Base-by-base conservation (phyloP, 176 grass and related monocot species). In the Oryza longistaminata region DNA sequence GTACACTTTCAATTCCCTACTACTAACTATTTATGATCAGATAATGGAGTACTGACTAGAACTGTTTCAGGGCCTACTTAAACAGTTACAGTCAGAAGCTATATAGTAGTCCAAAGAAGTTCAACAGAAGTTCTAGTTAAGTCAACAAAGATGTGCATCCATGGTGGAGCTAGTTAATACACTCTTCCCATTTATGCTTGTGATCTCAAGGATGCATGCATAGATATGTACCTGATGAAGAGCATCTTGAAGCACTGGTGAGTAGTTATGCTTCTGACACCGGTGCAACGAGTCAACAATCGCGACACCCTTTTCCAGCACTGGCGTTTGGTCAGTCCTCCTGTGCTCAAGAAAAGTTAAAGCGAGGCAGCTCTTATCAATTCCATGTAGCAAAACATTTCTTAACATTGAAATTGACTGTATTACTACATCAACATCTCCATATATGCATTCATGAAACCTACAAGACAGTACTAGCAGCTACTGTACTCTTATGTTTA, bases 171-270 rank as follows among this genome's bases (percentile, higher is more conserved):
- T 25, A 71, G 71, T 79, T 25, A 71, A 60, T 58, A 72, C 66
- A 3, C 24, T 5, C 27, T 64, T 80, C 75, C 75, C 46, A 68
- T 87, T 87, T 74, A 34, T 55, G 31, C 46, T 25, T 60, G 70
- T 83, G 81, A 83, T 77, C 74, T 83, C 73, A 62, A 58, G 7
- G 3, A 40, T 35, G 31, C 58, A 5, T 58, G 42, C 11, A 44
- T 60, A 34, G 26, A 8, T 43, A 39, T 60, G 80, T 87, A 91
- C 89, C 89, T 91, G 89, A 58, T 91, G 89, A 58, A 21, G 53
- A 60, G 85, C 25, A 80, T 76, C 85, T 84, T 84, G 76, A 37
- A 91, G 33, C 70, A 42, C 42, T 44, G 75, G 44, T 45, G 81
- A 44, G 42, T 84, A 55, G 65, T 81, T 80, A 45, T 71, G 85